Percentiles rank a stretch among this genome's conserved stretches.
phyloP scores from a whole-genome alignment of 169 alveolate genomes.

The Theileria sp. region DNA sequence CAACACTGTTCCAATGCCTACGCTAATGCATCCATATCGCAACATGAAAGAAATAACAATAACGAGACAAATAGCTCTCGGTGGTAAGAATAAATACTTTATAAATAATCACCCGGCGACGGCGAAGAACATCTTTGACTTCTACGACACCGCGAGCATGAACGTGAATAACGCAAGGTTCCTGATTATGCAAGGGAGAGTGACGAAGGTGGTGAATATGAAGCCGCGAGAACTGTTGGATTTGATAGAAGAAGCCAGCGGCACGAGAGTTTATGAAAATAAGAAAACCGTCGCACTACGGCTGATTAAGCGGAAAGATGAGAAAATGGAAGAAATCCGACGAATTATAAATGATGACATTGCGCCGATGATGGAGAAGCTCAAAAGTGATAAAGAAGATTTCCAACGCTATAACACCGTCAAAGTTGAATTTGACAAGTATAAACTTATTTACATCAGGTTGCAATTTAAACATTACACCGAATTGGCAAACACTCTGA shows the following conservation, averaged over 20 bases:
- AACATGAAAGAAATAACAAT: conserved; percentile 86
- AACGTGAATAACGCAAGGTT: conserved; percentile 98
- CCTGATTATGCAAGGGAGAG: conserved; percentile 95
- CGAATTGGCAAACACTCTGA: conserved; percentile 23
- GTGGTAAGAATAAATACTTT: conserved; percentile 93
- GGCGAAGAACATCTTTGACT: conserved; percentile 88
- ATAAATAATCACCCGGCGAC: conserved; percentile 93
- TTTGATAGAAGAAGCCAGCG: conserved; percentile 97
- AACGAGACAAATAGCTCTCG: conserved; percentile 89
- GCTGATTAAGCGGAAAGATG: conserved; percentile 88
- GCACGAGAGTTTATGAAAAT: conserved; percentile 93
- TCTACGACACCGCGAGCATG: conserved; percentile 92
- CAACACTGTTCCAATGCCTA: conserved; percentile 81
- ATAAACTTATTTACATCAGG: neutral
- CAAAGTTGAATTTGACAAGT: conserved; percentile 70
- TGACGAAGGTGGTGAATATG: conserved; percentile 96
- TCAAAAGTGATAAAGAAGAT: conserved; percentile 82
- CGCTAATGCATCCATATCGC: conserved; percentile 81
- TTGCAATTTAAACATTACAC: conserved; percentile 6
- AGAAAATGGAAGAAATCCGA: conserved; percentile 87
- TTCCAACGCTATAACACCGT: conserved; percentile 67
- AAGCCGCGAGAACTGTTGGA: conserved; percentile 95
- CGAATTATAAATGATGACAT: conserved; percentile 87
- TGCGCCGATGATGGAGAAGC: conserved; percentile 85
- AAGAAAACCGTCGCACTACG: conserved; percentile 90